Evolutionary conservation across 2,329 filamentous ascomycete genomes (phyloP).

Genomic region (Fusarium kyushuense): DNA sequence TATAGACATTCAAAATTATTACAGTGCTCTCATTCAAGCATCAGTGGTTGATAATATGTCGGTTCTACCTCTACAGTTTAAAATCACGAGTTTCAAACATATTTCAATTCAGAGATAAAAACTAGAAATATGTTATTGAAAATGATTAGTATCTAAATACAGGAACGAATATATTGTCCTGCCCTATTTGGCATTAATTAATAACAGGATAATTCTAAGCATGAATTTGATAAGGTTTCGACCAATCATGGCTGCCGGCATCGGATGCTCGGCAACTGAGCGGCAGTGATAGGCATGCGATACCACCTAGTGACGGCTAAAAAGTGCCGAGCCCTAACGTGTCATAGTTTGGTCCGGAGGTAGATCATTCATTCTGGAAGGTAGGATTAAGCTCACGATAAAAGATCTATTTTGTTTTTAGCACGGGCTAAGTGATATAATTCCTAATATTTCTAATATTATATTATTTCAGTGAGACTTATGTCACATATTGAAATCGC

Average conservation of each 20-base stretch:
- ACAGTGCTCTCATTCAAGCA: too few species aligned
- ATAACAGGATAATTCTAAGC: not conserved
- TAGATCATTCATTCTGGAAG: conserved; percentile 8
- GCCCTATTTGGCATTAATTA: not conserved
- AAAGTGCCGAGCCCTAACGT: conserved; percentile 2
- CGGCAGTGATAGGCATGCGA: not conserved
- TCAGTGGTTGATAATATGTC: too few species aligned
- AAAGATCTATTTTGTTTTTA: too few species aligned
- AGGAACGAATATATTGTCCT: not conserved
- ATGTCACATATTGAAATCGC: too few species aligned
- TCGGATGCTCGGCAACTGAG: conserved; percentile 10
- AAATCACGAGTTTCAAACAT: too few species aligned
- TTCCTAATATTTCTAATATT: too few species aligned
- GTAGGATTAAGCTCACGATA: not conserved
- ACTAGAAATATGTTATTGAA: too few species aligned
- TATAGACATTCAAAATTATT: too few species aligned
- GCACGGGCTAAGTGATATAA: too few species aligned
- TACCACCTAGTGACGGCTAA: conserved; percentile 11
- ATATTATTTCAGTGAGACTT: too few species aligned
- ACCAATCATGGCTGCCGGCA: not conserved
- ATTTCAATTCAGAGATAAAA: too few species aligned
- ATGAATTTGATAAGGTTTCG: conserved; percentile 6
- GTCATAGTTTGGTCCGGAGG: not conserved
- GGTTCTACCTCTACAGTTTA: too few species aligned
- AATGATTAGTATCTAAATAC: not conserved